These are phyloP conservation scores for Flaveria bidentis DNA, from an alignment of 129 eudicot genomes.

Conservation along the genomic window DNA sequence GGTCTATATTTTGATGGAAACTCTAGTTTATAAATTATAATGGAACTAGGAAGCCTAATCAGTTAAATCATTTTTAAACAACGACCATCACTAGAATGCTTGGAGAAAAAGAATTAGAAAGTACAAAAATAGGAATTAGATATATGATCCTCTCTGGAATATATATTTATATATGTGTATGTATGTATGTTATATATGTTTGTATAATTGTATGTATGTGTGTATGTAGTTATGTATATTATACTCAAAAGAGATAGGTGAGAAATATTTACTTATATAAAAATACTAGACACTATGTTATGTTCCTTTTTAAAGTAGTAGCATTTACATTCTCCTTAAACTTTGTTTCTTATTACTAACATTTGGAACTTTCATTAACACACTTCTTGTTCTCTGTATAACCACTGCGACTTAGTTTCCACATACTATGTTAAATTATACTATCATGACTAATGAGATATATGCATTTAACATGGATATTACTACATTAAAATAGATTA, in stretches of 20 bases:
- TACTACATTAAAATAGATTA: background rate
- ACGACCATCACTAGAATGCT: background rate
- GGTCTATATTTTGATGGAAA: constrained; percentile 4
- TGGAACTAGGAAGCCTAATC: background rate
- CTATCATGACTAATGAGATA: constrained; percentile 5
- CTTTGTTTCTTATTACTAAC: background rate
- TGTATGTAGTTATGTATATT: too few species aligned
- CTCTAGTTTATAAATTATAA: background rate
- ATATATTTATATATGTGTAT: background rate
- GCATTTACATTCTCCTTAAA: background rate
- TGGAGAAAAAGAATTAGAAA: background rate
- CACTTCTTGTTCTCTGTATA: background rate
- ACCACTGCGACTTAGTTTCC: background rate
- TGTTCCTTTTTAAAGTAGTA: background rate
- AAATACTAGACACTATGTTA: background rate
- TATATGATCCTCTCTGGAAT: background rate
- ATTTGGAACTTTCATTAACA: too few species aligned
- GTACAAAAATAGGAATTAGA: background rate
- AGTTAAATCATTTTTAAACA: background rate
- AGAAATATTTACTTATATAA: background rate
- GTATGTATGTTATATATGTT: too few species aligned
- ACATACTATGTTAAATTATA: background rate
- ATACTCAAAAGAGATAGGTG: background rate
- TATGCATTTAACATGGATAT: constrained; percentile 1
- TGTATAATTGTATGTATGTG: too few species aligned